Base-by-base conservation (phyloP, 2,329 filamentous ascomycete species). In the Stemphylium vesicarium region DNA sequence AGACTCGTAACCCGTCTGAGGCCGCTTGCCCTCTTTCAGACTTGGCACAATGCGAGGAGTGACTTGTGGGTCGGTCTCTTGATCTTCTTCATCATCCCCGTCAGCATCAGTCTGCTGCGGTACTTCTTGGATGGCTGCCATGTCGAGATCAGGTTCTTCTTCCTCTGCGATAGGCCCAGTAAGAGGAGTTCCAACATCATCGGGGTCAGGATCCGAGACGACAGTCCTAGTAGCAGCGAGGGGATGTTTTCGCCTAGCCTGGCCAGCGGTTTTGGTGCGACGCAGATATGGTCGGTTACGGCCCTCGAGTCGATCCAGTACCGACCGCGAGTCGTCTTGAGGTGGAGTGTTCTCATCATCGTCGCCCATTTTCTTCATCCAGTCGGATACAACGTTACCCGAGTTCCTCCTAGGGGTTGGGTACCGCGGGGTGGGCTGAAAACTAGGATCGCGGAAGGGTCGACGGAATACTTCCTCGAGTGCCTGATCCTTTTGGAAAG, bases 391-490 rank as follows among this genome's bases (percentile, higher is more conserved):
- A 0, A 91, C 90, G 55, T 88, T 92, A 61, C 89, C 89, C 1
- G 89, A 91, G 71, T 92, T 89, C 33, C 85, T 84, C 57, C 87
- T 84, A 62, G 91, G 88, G 24, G 66, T 55, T 9, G 72, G 71
- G 59, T 76, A 73, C 50, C 74, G 63, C 1, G 74, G 71, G 4
- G 65, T 58, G 9, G 60, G 61, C 41, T 65, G 66, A 8, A 66
- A 59, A 37, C 83, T 83, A 44, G 85, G 80, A 56, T 88, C 88
- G 40, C 72, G 74, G 24, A 90, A 91, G 0, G 87, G 85, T 15
- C 78, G 69, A 16, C 91, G 84, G 72, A 98, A 98, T 0, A 98
- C 92, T 70, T 97, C 93, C 62, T 96, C 94, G 18, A 98, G 79
- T 7, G 92, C 93, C 48, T 87, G 88, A 64, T 97, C 93, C 69